Evolutionary conservation across 352 stramenopile species (phyloP).

Genomic region (Phytophthora palmivora): DNA sequence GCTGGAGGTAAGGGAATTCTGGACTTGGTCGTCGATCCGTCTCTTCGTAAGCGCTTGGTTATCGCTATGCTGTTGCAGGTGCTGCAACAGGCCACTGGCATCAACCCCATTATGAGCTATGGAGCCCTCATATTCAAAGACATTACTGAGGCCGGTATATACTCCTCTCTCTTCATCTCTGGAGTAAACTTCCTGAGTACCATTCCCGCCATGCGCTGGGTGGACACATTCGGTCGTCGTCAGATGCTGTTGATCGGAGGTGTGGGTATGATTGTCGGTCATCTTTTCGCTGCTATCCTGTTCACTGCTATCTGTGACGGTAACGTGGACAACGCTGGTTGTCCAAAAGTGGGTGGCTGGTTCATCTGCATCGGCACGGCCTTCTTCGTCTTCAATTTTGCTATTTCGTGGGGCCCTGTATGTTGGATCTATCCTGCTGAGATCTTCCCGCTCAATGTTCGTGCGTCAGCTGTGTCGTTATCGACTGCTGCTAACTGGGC

Average conservation of each 20-base stretch:
- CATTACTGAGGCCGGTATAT: slow-evolving; percentile 34
- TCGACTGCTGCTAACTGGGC: slow-evolving; percentile 46
- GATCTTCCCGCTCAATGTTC: slow-evolving; percentile 60
- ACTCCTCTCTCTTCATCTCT: slow-evolving; percentile 41
- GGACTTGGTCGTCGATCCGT: slow-evolving; percentile 37
- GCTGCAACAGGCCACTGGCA: slow-evolving; percentile 43
- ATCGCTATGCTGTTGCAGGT: slow-evolving; percentile 43
- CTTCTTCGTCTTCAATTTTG: slow-evolving; percentile 50
- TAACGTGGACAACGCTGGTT: slow-evolving; percentile 34
- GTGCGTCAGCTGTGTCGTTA: slow-evolving; percentile 22
- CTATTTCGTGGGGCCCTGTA: slow-evolving; percentile 44
- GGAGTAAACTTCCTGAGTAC: slow-evolving; percentile 42
- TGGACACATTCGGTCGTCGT: slow-evolving; percentile 41
- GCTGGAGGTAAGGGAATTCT: slow-evolving; percentile 18
- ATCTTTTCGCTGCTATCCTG: slow-evolving; percentile 43
- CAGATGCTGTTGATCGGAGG: slow-evolving; percentile 40
- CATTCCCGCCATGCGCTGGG: slow-evolving; percentile 49
- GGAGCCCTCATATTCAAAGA: slow-evolving; percentile 54
- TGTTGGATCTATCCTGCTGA: slow-evolving; percentile 65
- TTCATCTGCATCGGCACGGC: slow-evolving; percentile 44
- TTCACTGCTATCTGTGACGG: slow-evolving; percentile 38
- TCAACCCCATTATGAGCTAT: slow-evolving; percentile 48
- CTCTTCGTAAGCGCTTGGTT: slow-evolving; percentile 31
- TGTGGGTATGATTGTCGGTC: slow-evolving; percentile 44
- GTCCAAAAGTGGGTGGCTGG: slow-evolving; percentile 42